Evolutionary conservation across 495 filamentous ascomycete genomes (phyloP).

Genomic region (Tuber calosporum): DNA sequence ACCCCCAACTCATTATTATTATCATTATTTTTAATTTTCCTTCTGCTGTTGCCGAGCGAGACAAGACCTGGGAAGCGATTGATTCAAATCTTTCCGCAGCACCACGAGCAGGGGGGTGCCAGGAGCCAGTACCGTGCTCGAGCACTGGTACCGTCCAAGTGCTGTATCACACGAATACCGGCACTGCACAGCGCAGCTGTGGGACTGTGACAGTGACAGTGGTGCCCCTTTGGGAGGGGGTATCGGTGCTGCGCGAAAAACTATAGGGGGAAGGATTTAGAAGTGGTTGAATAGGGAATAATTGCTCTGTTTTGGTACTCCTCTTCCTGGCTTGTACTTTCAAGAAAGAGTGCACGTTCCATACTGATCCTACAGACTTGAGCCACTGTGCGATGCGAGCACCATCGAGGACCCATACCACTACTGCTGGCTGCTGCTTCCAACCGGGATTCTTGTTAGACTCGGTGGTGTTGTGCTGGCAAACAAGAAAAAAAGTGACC

Average conservation of each 20-base stretch:
- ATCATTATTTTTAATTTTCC: not conserved
- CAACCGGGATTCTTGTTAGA: not conserved
- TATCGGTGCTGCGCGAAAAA: not conserved
- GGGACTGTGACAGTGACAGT: too few species aligned
- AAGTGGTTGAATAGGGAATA: not conserved
- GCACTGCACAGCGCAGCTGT: not conserved
- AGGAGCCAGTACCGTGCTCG: not conserved
- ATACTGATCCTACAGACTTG: not conserved
- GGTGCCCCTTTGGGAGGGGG: not conserved
- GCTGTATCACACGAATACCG: not conserved
- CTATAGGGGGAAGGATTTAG: not conserved
- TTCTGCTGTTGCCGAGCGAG: not conserved
- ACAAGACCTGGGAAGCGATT: not conserved
- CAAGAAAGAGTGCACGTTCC: conserved; percentile 1
- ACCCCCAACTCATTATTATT: not conserved
- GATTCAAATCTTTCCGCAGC: not conserved
- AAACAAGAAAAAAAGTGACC: not conserved
- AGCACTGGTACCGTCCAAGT: not conserved
- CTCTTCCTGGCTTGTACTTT: not conserved
- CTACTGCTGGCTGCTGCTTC: not conserved
- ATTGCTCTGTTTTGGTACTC: not conserved
- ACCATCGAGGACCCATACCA: not conserved
- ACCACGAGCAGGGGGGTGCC: not conserved
- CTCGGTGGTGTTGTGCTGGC: not conserved
- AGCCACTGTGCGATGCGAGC: not conserved